Conservation (phyloP, 1,139 yeast genomes). For the Zhuliangozyma parablackwelliae region DNA sequence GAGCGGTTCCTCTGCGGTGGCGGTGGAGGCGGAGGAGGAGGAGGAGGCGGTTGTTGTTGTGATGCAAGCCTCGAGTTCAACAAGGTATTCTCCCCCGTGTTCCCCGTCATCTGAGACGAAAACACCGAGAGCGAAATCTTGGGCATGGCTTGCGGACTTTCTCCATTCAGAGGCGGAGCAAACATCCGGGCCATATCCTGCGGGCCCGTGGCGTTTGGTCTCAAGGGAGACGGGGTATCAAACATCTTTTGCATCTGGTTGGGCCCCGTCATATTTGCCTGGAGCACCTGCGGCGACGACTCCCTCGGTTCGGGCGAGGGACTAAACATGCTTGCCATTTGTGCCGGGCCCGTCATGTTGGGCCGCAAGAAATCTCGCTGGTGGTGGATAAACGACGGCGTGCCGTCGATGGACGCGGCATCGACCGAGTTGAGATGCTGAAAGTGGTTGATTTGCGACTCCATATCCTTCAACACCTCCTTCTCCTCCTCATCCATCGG, state of each 20-base stretch:
- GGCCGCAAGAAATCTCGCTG: slow-evolving; percentile 34
- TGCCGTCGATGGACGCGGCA: slow-evolving; percentile 57
- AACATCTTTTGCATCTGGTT: slow-evolving; percentile 35
- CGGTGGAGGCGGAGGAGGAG: slow-evolving; percentile 35
- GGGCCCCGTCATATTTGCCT: slow-evolving; percentile 59
- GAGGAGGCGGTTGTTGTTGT: slow-evolving; percentile 30
- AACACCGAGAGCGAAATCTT: slow-evolving; percentile 37
- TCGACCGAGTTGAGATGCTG: slow-evolving; percentile 60
- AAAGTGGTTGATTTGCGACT: slow-evolving; percentile 61
- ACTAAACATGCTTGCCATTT: slow-evolving; percentile 26
- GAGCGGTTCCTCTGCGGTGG: slow-evolving; percentile 25
- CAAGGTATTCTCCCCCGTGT: slow-evolving; percentile 34
- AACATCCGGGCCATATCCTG: slow-evolving; percentile 34
- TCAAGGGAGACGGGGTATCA: slow-evolving; percentile 13
- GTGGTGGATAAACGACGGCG: slow-evolving; percentile 47
- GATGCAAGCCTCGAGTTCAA: slow-evolving; percentile 39
- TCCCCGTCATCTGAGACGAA: slow-evolving; percentile 44
- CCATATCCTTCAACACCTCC: slow-evolving; percentile 63
- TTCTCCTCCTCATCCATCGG: slow-evolving; percentile 49
- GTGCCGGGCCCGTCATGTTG: slow-evolving; percentile 53
- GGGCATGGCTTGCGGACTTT: slow-evolving; percentile 13
- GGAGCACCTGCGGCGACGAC: slow-evolving; percentile 26
- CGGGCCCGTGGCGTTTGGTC: slow-evolving; percentile 38
- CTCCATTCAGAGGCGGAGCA: slow-evolving; percentile 14
- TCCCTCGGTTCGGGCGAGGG: slow-evolving; percentile 20